A percentile compares a stretch with the other conserved stretches of the same genome.
Conservation (phyloP, 169 alveolate species). For the Cryptosporidium ubiquitum region DNA sequence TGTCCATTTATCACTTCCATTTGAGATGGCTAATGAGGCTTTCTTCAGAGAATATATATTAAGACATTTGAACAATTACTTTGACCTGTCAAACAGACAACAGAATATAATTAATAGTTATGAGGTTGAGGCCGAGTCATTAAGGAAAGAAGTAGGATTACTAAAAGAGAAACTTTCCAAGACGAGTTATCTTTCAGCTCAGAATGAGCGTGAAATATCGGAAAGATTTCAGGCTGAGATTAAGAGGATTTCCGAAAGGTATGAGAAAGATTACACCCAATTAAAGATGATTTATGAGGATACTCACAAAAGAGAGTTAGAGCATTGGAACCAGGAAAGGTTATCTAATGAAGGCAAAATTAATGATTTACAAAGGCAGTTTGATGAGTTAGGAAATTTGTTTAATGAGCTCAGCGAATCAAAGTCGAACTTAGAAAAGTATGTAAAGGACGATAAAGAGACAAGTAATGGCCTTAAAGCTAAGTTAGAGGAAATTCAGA, state of each 20-base stretch:
- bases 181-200: slow-evolving; percentile 21
- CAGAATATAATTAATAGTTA: slow-evolving; percentile 1
- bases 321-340: slow-evolving; percentile 53
- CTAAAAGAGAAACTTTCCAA: slow-evolving; percentile 23
- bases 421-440: slow-evolving; percentile 33
- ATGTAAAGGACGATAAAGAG: slow-evolving; percentile 12
- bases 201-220: slow-evolving; percentile 37
- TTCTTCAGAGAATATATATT: slow-evolving; percentile 32
- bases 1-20: slow-evolving; percentile 55
- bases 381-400: slow-evolving; percentile 5
- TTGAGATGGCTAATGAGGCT: slow-evolving; percentile 50
- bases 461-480: slow-evolving; percentile 10
- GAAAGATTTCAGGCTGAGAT: slow-evolving; percentile 36
- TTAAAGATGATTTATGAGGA: slow-evolving; percentile 20
- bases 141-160: background rate
- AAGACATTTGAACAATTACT: slow-evolving; percentile 29
- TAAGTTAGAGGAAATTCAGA: slow-evolving; percentile 21
- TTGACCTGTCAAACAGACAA: slow-evolving; percentile 37
- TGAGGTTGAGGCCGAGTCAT: slow-evolving; percentile 16
- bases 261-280: slow-evolving; percentile 24
- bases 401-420: slow-evolving; percentile 25
- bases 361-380: slow-evolving; percentile 27
- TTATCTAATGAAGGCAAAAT: slow-evolving; percentile 21
- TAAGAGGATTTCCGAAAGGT: slow-evolving; percentile 16
- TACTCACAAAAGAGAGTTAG: background rate